Evolutionary conservation across 2,329 filamentous ascomycete species (phyloP), one percentile per base, ranked within the genome.

Genomic region (Ascochyta viciae-villosae): DNA sequence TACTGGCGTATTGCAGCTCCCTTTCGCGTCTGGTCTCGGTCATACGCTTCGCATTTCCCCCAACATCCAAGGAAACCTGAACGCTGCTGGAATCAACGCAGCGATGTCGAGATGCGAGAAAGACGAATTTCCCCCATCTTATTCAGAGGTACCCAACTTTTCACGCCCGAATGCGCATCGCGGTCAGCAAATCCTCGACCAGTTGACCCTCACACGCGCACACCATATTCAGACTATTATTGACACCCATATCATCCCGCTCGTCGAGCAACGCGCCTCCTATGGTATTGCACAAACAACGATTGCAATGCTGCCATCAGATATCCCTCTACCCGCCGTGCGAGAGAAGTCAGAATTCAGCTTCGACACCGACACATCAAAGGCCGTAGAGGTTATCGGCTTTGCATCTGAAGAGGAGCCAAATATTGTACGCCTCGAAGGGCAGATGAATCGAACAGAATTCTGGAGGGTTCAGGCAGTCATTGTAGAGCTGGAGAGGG

Each of bases 231-330:
- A 71, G 23, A 59, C 72, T 29, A 66, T 80, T 15, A 72, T 81
- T 27, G 64, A 71, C 27, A 68, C 60, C 2, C 68, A 77, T 57
- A 74, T 82, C 53, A 73, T 77, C 27, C 79, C 80, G 1, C 63
- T 78, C 16, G 65, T 82, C 43, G 63, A 74, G 50, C 57, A 71
- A 12, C 76, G 77, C 58, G 75, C 75, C 35, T 63, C 71, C 10
- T 74, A 75, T 29, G 79, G 78, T 26, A 74, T 81, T 35, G 75
- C 77, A 15, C 76, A 76, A 56, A 78, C 77, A 13, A 78, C 73
- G 12, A 75, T 81, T 54, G 71, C 80, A 29, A 68, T 82, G 13
- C 65, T 82, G 0, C 79, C 79, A 9, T 79, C 78, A 3, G 76
- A 79, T 55, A 72, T 77, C 9, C 66, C 70, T 4, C 51, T 72